Conservation (phyloP, 106 monocot species). For the Phalaenopsis aphrodite region DNA sequence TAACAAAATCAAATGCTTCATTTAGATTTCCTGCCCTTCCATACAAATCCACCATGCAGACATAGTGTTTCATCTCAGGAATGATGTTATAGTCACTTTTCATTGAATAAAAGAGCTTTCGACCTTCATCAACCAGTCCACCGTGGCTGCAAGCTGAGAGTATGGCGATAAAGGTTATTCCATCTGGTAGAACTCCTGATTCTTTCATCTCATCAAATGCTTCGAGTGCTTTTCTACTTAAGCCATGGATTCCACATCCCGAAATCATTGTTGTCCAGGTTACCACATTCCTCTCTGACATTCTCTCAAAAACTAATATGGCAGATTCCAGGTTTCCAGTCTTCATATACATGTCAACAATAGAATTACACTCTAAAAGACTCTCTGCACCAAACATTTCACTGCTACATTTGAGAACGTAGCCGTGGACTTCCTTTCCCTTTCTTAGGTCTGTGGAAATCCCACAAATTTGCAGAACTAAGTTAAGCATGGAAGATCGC, state of each 20-base stretch:
- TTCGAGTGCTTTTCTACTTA: slow-evolving; percentile 39
- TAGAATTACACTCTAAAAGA: slow-evolving; percentile 51
- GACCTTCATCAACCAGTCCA: slow-evolving; percentile 50
- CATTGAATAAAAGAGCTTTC: slow-evolving; percentile 47
- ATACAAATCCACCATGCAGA: slow-evolving; percentile 80
- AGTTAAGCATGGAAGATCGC: slow-evolving; percentile 34
- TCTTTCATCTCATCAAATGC: slow-evolving; percentile 62
- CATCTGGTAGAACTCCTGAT: slow-evolving; percentile 57
- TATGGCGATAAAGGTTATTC: slow-evolving; percentile 63
- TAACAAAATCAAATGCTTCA: slow-evolving; percentile 61
- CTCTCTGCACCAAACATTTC: no score
- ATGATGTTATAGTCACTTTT: slow-evolving; percentile 29
- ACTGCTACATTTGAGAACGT: slow-evolving; percentile 50
- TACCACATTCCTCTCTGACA: slow-evolving; percentile 49
- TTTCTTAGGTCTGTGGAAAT: slow-evolving; percentile 21
- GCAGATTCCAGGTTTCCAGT: slow-evolving; percentile 60
- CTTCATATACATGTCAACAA: slow-evolving; percentile 76
- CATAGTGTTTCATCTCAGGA: slow-evolving; percentile 61
- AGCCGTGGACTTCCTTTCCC: no score
- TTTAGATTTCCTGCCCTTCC: slow-evolving; percentile 47
- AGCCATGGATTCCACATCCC: slow-evolving; percentile 72
- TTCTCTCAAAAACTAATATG: slow-evolving; percentile 49
- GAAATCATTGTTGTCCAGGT: slow-evolving; percentile 83
- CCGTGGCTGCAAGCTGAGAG: slow-evolving; percentile 74
- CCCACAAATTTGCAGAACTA: slow-evolving; percentile 35